Conservation (phyloP, 75 land plant genomes). For the Sequoiadendron giganteum region DNA sequence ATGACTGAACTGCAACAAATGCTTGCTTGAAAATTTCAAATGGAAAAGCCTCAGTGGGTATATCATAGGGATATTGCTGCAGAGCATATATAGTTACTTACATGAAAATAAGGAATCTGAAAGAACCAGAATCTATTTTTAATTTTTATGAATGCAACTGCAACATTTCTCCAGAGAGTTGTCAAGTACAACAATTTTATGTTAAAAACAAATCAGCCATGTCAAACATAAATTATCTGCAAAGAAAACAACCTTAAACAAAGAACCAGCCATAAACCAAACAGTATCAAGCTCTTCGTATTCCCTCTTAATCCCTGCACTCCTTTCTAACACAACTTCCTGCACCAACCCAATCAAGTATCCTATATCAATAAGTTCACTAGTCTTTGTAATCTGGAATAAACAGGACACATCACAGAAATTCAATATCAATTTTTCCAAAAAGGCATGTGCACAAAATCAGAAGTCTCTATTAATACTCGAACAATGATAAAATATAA, state of each 20-base stretch:
- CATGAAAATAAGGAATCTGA: background rate
- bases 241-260: conserved; percentile 73
- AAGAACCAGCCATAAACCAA: conserved; percentile 99
- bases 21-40: conserved; percentile 94
- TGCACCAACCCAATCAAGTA: conserved; percentile 15
- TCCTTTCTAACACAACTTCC: conserved; percentile 83
- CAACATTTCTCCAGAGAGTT: background rate
- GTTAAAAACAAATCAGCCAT: background rate
- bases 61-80: conserved; percentile 39
- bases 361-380: background rate
- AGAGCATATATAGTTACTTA: background rate
- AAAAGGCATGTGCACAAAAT: background rate
- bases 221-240: background rate
- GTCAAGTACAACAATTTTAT: conserved; percentile 3
- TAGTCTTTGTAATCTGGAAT: conserved; percentile 1
- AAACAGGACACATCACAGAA: conserved; percentile 5
- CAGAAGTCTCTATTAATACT: background rate
- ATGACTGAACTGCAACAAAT: conserved; percentile 98
- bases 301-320: conserved; percentile 85
- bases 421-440: background rate
- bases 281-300: conserved; percentile 98
- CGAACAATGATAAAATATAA: background rate
- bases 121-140: conserved; percentile 5
- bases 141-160: background rate
- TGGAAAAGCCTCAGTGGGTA: too few species aligned